Percentiles rank a stretch among this genome's conserved stretches.
phyloP scores from a whole-genome alignment of 768 basidiomycete species.

The Leccinellum rugosiceps region DNA sequence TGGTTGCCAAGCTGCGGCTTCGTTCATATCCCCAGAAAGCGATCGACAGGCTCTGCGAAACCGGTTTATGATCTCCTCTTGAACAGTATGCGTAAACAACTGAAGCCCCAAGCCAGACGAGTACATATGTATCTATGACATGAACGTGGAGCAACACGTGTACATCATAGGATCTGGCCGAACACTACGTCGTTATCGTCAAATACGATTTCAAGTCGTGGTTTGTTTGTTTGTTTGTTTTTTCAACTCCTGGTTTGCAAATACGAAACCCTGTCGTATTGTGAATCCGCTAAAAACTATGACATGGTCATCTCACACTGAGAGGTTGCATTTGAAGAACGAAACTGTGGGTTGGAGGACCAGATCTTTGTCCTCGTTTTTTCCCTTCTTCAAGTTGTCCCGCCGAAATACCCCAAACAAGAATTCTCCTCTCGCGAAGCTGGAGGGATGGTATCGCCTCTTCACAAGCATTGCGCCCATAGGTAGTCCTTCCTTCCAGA shows the following conservation, averaged over 20 bases:
- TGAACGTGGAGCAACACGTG: constrained; percentile 22
- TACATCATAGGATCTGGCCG: constrained; percentile 7
- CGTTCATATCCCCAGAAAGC: constrained; percentile 18
- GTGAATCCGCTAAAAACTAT: neutral
- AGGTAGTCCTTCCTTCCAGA: constrained; percentile 21
- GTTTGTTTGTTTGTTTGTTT: constrained; percentile 1
- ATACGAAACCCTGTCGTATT: constrained; percentile 7
- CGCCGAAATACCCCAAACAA: neutral
- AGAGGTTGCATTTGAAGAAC: neutral
- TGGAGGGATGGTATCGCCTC: constrained; percentile 1
- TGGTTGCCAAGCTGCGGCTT: constrained; percentile 13
- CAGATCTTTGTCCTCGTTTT: neutral
- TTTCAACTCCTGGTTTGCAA: constrained; percentile 14
- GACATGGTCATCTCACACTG: neutral
- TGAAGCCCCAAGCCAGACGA: neutral
- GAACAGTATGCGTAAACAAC: neutral
- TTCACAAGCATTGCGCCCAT: constrained; percentile 9
- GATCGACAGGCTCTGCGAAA: constrained; percentile 15
- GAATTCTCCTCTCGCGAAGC: neutral
- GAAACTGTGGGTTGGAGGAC: neutral
- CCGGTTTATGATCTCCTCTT: constrained; percentile 1
- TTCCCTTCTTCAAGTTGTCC: neutral
- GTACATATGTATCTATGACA: neutral
- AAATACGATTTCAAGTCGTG: constrained; percentile 16
- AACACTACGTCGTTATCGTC: constrained; percentile 24